Base-by-base conservation (phyloP, 1,139 yeast genomes). In the Candida gigantensis region DNA sequence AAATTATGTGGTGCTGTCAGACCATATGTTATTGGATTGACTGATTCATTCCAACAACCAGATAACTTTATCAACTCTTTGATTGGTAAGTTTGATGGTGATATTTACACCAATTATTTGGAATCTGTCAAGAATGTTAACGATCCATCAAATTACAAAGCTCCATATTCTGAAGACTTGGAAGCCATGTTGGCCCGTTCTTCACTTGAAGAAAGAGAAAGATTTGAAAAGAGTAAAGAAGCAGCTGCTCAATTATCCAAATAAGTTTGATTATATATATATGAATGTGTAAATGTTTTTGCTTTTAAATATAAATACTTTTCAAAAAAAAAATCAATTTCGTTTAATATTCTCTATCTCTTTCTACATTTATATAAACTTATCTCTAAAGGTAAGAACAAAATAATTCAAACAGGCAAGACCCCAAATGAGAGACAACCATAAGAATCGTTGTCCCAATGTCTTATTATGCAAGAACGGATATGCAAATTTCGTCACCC, bases 1-100 rank as follows among this genome's bases (percentile, higher is more conserved):
- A 59, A 59, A 29, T 54, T 81, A 41, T 63, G 79, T 46, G 54
- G 62, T 13, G 68, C 64, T 28, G 52, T 83, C 39, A 77, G 97
- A 60, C 80, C 81, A 32, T 82, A 84, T 53, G 84, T 83, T 40
- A 79, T 88, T 57, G 86, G 87, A 13, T 72, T 86, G 51, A 85
- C 95, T n/a, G 97, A 90, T 63, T 77, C 96, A 5, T 90, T 90
- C 75, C 82, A 84, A 65, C 74, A 84, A 55, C 79, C 90, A 24
- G 97, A 90, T 63, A 85, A 78, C 67, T 77, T 84, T 65, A 75
- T 90, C 58, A 87, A 89, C 65, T 79, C 97, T 2, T 83, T 96
- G 23, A 75, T 90, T 45, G 97, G 97, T 44, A 74, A 72, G 52
- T 84, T 77, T 62, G 81, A 87, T 53, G 97, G 97, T 48, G 84